Base-by-base conservation (phyloP, 1,284 basidiomycete genomes). In the Kwoniella shivajii region DNA sequence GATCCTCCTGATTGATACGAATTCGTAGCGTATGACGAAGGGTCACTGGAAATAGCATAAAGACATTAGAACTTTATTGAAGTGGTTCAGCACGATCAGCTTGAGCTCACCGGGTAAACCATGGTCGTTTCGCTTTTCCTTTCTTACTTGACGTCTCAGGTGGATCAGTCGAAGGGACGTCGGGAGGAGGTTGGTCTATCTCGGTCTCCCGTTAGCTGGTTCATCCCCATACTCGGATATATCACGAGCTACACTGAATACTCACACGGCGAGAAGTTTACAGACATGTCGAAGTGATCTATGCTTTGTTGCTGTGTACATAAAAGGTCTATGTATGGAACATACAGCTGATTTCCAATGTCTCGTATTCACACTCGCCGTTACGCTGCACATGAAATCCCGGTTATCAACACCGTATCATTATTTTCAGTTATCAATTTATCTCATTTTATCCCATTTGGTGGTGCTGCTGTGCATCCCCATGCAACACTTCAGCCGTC, bases 1-100 rank as follows among this genome's bases (percentile, higher is more conserved):
- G 56, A 65, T 3, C 67, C 87, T 27, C 88, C 88, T 18, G 86
- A 85, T 73, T 89, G 88, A 66, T 89, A 89, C 20, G 69, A 68
- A 51, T 66, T 70, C 11, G 55, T 45, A 29, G 56, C 61, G 49
- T 72, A 76, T 0, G 69, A 69, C 2, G 70, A 71, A 22, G 68
- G 58, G 50, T 76, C 73, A n/a, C 74, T 76, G 56, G 9, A 33
- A 41, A 42, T 34, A 20, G 42, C 41, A 3, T 30, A 34, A 37
- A 13, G 14, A 36, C 49, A 37, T 7, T 6, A 7, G 85, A 86
- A 2, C 74, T 61, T 33, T 61, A 67, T n/a, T 69, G 68, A 51
- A 71, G 67, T 39, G 33, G 16, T 34, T 9, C 9, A 5, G 44
- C 42, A 42, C 41, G 53, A 49, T 73, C 68, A 11, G 73, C 70